These are phyloP conservation scores for Ophiostoma sp. DNA, from an alignment of 2,329 filamentous ascomycete species.

Conservation along the genomic window DNA sequence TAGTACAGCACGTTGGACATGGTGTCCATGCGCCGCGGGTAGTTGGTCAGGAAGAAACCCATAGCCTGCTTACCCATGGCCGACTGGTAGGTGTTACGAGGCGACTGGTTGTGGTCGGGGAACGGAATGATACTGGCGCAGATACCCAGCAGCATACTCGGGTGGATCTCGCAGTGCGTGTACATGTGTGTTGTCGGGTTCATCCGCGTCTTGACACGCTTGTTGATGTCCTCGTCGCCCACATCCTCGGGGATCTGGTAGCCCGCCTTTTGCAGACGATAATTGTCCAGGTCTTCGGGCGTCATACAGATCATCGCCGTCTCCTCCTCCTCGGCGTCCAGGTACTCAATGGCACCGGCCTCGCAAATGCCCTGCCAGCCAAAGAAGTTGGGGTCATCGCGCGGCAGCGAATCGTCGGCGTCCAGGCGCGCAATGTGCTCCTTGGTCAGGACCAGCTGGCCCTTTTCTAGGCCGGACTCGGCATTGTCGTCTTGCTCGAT, in stretches of 20 bases:
- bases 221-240: constrained; percentile 74
- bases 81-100: constrained; percentile 98
- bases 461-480: constrained; percentile 60
- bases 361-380: constrained; percentile 87
- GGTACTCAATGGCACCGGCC: constrained; percentile 86
- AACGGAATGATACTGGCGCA: constrained; percentile 99
- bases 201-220: constrained; percentile 82
- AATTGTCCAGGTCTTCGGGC: constrained; percentile 86
- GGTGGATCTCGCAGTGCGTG: constrained; percentile 98
- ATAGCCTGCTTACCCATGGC: constrained; percentile 99
- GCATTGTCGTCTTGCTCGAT: constrained; percentile 83
- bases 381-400: constrained; percentile 63
- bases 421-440: constrained; percentile 76
- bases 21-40: constrained; percentile 95
- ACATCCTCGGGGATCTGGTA: constrained; percentile 46
- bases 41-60: constrained; percentile 98
- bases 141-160: constrained; percentile 97
- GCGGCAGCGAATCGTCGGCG: constrained; percentile 59
- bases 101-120: constrained; percentile 98
- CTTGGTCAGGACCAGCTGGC: constrained; percentile 78
- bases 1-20: constrained; percentile 99
- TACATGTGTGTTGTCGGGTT: constrained; percentile 88
- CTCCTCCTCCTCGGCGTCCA: constrained; percentile 98
- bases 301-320: constrained; percentile 99
- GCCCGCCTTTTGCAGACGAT: constrained; percentile 61